Conservation (phyloP, 225 moss, liverwort and hornwort species). For the Physcomitrium patens region DNA sequence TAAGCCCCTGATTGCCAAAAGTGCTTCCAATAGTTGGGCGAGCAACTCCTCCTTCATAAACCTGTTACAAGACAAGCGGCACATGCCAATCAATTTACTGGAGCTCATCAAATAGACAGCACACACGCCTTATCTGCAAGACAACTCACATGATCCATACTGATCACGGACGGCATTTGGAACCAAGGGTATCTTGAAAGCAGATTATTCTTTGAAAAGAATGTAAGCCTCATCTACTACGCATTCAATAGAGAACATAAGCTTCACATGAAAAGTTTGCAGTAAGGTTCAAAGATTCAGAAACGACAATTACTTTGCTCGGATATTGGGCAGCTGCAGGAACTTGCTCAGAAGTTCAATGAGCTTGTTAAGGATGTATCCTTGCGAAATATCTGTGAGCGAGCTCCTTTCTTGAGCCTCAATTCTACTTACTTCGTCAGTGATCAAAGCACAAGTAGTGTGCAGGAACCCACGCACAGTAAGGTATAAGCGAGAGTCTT, state of each 20-base stretch:
- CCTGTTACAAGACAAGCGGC: constrained; percentile 44
- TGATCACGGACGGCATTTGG: not conserved
- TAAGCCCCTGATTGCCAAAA: constrained; percentile 86
- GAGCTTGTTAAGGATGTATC: constrained; percentile 98
- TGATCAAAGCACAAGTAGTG: constrained; percentile 87
- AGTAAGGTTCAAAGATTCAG: constrained; percentile 3
- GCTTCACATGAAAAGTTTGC: not conserved
- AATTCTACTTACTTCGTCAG: constrained; percentile 91
- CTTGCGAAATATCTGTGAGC: constrained; percentile 97
- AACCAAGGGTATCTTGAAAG: not conserved
- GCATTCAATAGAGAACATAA: constrained; percentile 9
- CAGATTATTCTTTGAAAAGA: constrained; percentile 14
- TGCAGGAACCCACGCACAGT: constrained; percentile 95
- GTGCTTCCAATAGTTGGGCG: constrained; percentile 90
- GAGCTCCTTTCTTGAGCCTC: constrained; percentile 97
- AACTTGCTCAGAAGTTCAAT: constrained; percentile 98
- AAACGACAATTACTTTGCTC: constrained; percentile 67
- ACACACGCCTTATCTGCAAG: constrained; percentile 3
- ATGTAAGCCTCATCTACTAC: not conserved
- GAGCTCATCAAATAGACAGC: constrained; percentile 5
- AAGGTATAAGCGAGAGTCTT: constrained; percentile 93
- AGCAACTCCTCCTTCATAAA: constrained; percentile 99
- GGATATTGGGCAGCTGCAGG: constrained; percentile 89
- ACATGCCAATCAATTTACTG: not conserved
- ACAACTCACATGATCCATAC: not conserved